Conservation (phyloP, 1,284 basidiomycete species). For the Microbotryum saponariae region DNA sequence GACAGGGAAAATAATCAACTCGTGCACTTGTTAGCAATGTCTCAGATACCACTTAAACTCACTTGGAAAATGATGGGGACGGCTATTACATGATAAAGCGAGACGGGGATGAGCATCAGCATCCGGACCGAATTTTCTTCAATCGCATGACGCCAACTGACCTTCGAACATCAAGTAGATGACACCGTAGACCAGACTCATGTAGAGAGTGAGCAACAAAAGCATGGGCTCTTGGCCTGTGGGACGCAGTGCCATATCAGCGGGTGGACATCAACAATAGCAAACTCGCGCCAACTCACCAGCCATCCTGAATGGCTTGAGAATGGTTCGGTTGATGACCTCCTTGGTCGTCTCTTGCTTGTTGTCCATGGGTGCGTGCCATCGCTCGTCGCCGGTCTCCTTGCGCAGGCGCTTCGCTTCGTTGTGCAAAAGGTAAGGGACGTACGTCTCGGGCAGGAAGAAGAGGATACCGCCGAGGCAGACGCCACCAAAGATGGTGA, state of each 20-base stretch:
- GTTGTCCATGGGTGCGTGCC: conserved; percentile 47
- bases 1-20: no score
- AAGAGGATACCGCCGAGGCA: conserved; percentile 54
- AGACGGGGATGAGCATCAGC: no score
- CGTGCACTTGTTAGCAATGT: no score
- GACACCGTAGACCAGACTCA: conserved; percentile 26
- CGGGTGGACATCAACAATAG: no score
- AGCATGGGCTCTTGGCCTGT: conserved; percentile 70
- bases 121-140: no score
- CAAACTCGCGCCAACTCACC: conserved; percentile 6
- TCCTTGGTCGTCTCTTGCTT: conserved; percentile 37
- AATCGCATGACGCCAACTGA: no score
- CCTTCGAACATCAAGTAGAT: conserved; percentile 40
- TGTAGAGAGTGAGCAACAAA: conserved; percentile 51
- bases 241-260: conserved; percentile 23
- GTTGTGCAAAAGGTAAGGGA: conserved; percentile 48
- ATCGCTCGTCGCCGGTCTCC: conserved; percentile 59
- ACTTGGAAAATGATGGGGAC: conserved; percentile 47
- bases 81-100: conserved; percentile 8
- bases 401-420: conserved; percentile 50
- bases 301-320: conserved; percentile 53
- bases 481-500: conserved; percentile 49
- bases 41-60: no score
- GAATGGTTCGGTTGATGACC: conserved; percentile 44
- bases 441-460: conserved; percentile 49